phyloP scores from a whole-genome alignment of 352 stramenopile genomes.

The Pseudoperonospora humuli region DNA sequence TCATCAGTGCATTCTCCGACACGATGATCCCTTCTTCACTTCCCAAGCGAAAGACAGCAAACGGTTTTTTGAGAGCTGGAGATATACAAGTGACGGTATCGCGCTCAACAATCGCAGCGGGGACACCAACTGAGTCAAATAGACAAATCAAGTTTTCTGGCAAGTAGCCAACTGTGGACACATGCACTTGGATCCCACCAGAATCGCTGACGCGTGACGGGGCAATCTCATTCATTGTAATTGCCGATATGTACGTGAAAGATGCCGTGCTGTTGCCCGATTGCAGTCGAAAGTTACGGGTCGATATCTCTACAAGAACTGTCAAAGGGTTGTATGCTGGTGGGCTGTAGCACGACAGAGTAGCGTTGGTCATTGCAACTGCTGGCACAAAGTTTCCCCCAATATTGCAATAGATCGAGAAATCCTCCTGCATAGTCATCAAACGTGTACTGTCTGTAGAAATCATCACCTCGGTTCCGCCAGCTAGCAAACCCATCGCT shows the following conservation, averaged over 20 bases:
- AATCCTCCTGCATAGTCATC: conserved; percentile 7
- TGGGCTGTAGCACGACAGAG: conserved; percentile 24
- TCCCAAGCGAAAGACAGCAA: conserved; percentile 23
- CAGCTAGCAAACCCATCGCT: conserved; percentile 9
- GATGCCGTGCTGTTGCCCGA: background rate
- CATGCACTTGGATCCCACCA: conserved; percentile 11
- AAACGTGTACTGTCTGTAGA: conserved; percentile 18
- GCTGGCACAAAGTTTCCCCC: conserved; percentile 16
- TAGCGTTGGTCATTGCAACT: conserved; percentile 12
- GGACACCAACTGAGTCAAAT: conserved; percentile 25
- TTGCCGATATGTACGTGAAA: conserved; percentile 17
- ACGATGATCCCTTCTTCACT: conserved; percentile 8
- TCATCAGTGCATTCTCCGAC: conserved; percentile 34
- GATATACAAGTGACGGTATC: conserved; percentile 23
- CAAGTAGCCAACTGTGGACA: conserved; percentile 14
- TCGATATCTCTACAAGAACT: conserved; percentile 20
- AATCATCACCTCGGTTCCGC: conserved; percentile 17
- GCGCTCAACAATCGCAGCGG: conserved; percentile 10
- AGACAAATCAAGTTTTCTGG: conserved; percentile 22
- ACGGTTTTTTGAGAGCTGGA: conserved; percentile 13
- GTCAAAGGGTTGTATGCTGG: conserved; percentile 14
- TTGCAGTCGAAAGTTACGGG: background rate
- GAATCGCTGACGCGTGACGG: conserved; percentile 11
- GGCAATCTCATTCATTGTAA: conserved; percentile 11
- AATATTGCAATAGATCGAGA: conserved; percentile 24